Evolutionary conservation across 176 grass and related monocot genomes (phyloP).

Genomic region (Paspalum vaginatum): DNA sequence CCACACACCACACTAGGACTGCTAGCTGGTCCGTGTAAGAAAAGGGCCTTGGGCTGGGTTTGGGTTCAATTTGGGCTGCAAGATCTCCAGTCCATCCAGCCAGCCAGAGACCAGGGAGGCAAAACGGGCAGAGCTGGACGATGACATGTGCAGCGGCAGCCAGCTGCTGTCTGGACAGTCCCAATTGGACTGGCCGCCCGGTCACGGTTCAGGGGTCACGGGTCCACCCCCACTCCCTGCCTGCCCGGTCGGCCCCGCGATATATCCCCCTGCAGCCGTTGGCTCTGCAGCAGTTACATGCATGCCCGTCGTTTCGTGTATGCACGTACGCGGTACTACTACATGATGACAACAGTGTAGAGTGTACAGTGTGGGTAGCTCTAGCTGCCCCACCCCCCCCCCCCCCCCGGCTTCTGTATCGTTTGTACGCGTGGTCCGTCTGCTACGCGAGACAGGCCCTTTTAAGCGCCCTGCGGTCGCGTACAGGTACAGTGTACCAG

Average conservation of each 20-base stretch:
- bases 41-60: background rate
- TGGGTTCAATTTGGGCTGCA: background rate
- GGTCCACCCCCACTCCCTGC: background rate
- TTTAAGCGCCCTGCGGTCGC: background rate
- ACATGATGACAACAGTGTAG: no score
- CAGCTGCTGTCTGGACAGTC: background rate
- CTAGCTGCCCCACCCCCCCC: no score
- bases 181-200: background rate
- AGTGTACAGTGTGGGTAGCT: background rate
- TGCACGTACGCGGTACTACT: background rate
- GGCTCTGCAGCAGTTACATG: slow-evolving; percentile 12
- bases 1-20: background rate
- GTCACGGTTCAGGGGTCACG: background rate
- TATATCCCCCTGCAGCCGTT: slow-evolving; percentile 2
- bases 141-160: slow-evolving; percentile 54
- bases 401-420: no score
- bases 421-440: background rate
- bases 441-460: background rate
- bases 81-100: slow-evolving; percentile 5
- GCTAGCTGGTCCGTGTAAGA: background rate
- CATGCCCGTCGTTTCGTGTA: background rate
- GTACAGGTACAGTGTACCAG: background rate
- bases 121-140: slow-evolving; percentile 60
- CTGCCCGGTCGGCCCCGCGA: background rate
- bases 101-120: slow-evolving; percentile 17